phyloP scores from a whole-genome alignment of 2,329 filamentous ascomycete genomes.

The Pseudopyrenochaeta lycopersici region DNA sequence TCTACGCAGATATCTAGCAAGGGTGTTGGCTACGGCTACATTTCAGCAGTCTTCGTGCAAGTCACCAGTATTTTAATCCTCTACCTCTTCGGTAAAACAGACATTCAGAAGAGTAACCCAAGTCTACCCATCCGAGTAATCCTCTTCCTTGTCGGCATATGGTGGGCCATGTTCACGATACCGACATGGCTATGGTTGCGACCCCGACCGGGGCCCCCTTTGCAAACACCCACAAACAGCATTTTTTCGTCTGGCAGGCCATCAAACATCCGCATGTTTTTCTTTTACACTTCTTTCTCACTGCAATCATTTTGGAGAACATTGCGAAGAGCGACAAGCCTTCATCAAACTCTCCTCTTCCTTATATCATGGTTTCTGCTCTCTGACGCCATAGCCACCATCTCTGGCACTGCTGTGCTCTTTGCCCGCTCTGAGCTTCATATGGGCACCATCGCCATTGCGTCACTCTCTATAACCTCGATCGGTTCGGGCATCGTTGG shows the following conservation, averaged over 20 bases:
- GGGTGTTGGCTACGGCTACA: constrained; percentile 90
- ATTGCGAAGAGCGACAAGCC: constrained; percentile 71
- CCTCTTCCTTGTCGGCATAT: constrained; percentile 80
- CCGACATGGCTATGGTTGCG: constrained; percentile 86
- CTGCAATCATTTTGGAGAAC: constrained; percentile 86
- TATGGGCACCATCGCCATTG: constrained; percentile 86
- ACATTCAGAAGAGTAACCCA: constrained; percentile 69
- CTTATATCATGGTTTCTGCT: constrained; percentile 89
- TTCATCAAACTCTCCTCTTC: constrained; percentile 78
- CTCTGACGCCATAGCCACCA: constrained; percentile 90
- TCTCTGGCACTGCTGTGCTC: constrained; percentile 90
- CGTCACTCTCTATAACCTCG: constrained; percentile 87
- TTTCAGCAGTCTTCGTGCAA: constrained; percentile 82
- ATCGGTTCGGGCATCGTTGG: constrained; percentile 86
- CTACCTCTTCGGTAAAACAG: constrained; percentile 57
- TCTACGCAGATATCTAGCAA: constrained; percentile 88
- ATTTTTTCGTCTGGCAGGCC: constrained; percentile 13
- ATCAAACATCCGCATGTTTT: constrained; percentile 36
- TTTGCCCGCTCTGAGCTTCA: constrained; percentile 91
- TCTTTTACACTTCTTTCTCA: constrained; percentile 79
- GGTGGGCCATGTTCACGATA: constrained; percentile 89
- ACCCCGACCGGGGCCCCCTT: constrained; percentile 83
- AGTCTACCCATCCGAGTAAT: constrained; percentile 84
- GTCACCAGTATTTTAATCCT: constrained; percentile 79
- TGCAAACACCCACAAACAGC: constrained; percentile 52